These are phyloP conservation scores for Saturnispora saitoi DNA, from an alignment of 805 yeast species.

Conservation along the genomic window DNA sequence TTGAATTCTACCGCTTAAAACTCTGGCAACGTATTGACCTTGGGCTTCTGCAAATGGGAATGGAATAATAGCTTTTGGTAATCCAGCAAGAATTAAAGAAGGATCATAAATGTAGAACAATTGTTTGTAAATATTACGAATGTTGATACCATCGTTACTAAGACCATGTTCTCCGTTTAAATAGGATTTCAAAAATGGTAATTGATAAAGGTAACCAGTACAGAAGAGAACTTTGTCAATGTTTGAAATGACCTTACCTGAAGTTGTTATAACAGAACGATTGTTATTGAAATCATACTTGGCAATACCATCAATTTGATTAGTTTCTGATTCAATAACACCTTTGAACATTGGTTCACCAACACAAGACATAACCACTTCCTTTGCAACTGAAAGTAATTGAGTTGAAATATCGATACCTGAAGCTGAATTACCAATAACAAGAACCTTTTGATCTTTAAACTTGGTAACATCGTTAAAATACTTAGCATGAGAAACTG, in stretches of 20 bases:
- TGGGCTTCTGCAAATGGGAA: constrained; percentile 44
- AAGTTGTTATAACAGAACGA: constrained; percentile 35
- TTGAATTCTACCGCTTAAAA: constrained; percentile 33
- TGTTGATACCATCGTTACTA: constrained; percentile 29
- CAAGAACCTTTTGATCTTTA: constrained; percentile 29
- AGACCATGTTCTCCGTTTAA: constrained; percentile 21
- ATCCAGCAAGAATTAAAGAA: constrained; percentile 33
- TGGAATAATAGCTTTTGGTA: constrained; percentile 40
- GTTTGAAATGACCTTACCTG: constrained; percentile 37
- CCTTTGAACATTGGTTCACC: constrained; percentile 26
- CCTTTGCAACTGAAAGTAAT: constrained; percentile 23
- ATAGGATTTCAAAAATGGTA: constrained; percentile 48
- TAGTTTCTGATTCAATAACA: constrained; percentile 20
- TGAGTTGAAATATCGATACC: constrained; percentile 51
- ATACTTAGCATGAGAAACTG: constrained; percentile 39
- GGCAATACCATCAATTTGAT: constrained; percentile 20
- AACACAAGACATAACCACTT: constrained; percentile 24
- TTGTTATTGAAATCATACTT: constrained; percentile 21
- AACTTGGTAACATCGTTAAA: constrained; percentile 29
- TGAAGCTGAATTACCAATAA: constrained; percentile 49
- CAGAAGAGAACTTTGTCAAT: constrained; percentile 59
- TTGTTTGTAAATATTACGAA: constrained; percentile 37
- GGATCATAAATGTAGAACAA: constrained; percentile 40
- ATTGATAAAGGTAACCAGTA: constrained; percentile 64
- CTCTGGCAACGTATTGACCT: constrained; percentile 35